These are phyloP conservation scores for Trichoderma sp. DNA, from an alignment of 2,329 filamentous ascomycete genomes.

Conservation along the genomic window DNA sequence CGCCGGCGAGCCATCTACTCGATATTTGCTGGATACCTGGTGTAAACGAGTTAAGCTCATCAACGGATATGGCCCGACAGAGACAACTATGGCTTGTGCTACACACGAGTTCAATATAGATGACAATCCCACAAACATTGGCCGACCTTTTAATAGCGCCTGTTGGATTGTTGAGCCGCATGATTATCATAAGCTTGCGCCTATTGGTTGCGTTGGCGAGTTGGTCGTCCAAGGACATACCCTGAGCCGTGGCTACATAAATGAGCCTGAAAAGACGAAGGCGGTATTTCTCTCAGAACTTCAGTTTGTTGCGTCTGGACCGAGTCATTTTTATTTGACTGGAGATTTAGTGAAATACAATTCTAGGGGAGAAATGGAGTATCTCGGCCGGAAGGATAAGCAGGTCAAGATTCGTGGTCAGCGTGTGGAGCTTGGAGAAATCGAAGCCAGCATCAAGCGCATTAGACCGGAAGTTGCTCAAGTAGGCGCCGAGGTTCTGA, in stretches of 20 bases:
- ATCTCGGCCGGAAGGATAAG: slow-evolving; percentile 51
- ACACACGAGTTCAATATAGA: not conserved
- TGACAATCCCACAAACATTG: slow-evolving; percentile 8
- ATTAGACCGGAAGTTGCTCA: not conserved
- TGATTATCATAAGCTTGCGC: slow-evolving; percentile 21
- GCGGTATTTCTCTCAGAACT: slow-evolving; percentile 25
- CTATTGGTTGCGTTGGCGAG: slow-evolving; percentile 26
- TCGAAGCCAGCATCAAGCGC: slow-evolving; percentile 22
- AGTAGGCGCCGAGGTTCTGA: not conserved
- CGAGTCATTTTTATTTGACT: slow-evolving; percentile 39
- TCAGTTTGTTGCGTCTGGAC: slow-evolving; percentile 22
- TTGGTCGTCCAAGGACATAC: slow-evolving; percentile 31
- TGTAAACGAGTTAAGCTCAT: slow-evolving; percentile 21
- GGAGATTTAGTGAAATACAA: slow-evolving; percentile 45
- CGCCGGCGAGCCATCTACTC: slow-evolving; percentile 19
- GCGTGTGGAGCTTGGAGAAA: slow-evolving; percentile 44
- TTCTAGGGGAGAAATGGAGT: slow-evolving; percentile 38
- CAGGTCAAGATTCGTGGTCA: slow-evolving; percentile 59
- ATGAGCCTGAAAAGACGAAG: slow-evolving; percentile 33
- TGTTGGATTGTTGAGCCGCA: slow-evolving; percentile 25
- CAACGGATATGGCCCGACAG: slow-evolving; percentile 24
- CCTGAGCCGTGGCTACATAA: slow-evolving; percentile 49
- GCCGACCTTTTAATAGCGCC: slow-evolving; percentile 16
- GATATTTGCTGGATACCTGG: slow-evolving; percentile 16
- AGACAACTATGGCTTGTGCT: slow-evolving; percentile 13